phyloP scores from a whole-genome alignment of 2,329 filamentous ascomycete genomes.

The Penicillium verrucosum region DNA sequence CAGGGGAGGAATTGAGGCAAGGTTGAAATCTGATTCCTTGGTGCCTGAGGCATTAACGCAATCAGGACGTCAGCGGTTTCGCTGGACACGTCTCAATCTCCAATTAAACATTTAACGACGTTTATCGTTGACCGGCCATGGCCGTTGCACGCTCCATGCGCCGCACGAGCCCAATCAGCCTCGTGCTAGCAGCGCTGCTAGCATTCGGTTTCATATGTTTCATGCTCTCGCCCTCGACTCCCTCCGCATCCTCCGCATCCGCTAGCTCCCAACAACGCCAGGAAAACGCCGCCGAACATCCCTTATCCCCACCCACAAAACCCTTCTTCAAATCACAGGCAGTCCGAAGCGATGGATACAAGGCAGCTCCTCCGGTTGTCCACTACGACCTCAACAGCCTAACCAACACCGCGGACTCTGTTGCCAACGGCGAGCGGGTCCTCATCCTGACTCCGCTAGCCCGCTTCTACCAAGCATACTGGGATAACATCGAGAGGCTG shows the following conservation, averaged over 20 bases:
- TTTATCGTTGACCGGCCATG: constrained; percentile 40
- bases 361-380: constrained; percentile 74
- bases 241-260: constrained; percentile 45
- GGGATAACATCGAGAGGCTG: constrained; percentile 84
- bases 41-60: constrained; percentile 5
- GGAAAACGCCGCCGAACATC: constrained; percentile 62
- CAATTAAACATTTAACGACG: constrained; percentile 1
- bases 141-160: constrained; percentile 66
- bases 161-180: constrained; percentile 73
- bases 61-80: background rate
- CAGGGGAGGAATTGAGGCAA: constrained; percentile 1
- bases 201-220: constrained; percentile 65
- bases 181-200: constrained; percentile 68
- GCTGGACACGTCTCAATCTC: constrained; percentile 10
- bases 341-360: constrained; percentile 45
- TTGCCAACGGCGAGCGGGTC: constrained; percentile 77
- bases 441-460: constrained; percentile 91
- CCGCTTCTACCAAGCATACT: constrained; percentile 90
- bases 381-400: constrained; percentile 96
- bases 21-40: background rate
- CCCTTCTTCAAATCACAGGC: constrained; percentile 67
- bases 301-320: constrained; percentile 69
- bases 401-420: constrained; percentile 72
- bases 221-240: constrained; percentile 49
- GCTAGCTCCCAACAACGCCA: constrained; percentile 52